Percentiles rank a stretch among this genome's conserved stretches.
Conservation (phyloP, 2,329 filamentous ascomycete species). For the Calonectria honghensis region DNA sequence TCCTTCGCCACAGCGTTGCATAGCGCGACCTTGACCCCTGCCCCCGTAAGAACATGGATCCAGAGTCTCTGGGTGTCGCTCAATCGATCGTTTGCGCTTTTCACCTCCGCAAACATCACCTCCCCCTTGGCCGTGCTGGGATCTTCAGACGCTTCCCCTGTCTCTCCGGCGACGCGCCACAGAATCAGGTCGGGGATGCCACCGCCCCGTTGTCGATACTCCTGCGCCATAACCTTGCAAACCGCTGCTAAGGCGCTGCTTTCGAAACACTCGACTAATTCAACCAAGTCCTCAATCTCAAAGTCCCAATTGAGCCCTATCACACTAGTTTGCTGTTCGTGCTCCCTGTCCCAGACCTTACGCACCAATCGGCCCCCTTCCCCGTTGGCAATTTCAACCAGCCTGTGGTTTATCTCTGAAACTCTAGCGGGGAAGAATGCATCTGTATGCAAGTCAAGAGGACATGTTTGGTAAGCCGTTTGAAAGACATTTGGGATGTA, state of each 20-base stretch:
- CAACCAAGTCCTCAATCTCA: conserved; percentile 83
- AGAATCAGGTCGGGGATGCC: conserved; percentile 95
- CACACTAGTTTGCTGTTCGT: conserved; percentile 85
- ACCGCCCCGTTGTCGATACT: conserved; percentile 89
- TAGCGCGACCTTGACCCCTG: conserved; percentile 90
- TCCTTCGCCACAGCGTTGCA: conserved; percentile 78
- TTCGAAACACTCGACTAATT: conserved; percentile 86
- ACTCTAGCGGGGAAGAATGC: conserved; percentile 91
- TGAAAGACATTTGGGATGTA: conserved; percentile 98
- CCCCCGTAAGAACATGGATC: conserved; percentile 93
- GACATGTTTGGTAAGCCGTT: conserved; percentile 94
- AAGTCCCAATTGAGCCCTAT: conserved; percentile 95
- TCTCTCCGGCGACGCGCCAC: conserved; percentile 75
- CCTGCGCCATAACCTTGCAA: conserved; percentile 96
- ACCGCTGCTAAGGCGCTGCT: conserved; percentile 87
- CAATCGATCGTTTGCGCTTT: conserved; percentile 91
- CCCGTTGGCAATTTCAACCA: conserved; percentile 92
- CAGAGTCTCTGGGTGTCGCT: conserved; percentile 97
- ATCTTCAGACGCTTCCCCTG: conserved; percentile 52
- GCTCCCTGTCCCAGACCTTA: conserved; percentile 80
- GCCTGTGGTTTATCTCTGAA: conserved; percentile 90
- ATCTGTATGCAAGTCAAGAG: conserved; percentile 93
- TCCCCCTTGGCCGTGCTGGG: conserved; percentile 68
- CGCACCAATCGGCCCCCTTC: conserved; percentile 80
- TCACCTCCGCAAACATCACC: conserved; percentile 87